Conservation (phyloP, 352 stramenopile genomes). For the Globisporangium okanoganense region DNA sequence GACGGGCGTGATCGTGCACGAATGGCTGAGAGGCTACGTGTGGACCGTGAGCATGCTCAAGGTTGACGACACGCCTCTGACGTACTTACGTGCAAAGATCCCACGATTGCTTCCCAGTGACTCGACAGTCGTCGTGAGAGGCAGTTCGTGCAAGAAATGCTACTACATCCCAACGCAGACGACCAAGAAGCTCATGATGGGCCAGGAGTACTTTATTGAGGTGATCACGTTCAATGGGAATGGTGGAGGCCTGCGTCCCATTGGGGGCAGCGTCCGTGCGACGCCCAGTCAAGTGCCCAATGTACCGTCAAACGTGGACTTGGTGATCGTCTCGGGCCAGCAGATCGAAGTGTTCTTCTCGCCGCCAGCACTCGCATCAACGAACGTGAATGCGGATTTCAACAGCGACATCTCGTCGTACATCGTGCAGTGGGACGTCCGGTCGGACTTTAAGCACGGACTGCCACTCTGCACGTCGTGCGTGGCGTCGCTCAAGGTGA, state of each 20-base stretch:
- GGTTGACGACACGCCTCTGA: slow-evolving; percentile 28
- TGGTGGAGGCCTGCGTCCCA: slow-evolving; percentile 50
- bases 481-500: slow-evolving; percentile 34
- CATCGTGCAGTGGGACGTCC: slow-evolving; percentile 87
- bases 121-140: slow-evolving; percentile 31
- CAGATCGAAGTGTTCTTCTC: slow-evolving; percentile 90
- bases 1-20: slow-evolving; percentile 42
- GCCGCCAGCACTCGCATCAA: slow-evolving; percentile 49
- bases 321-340: slow-evolving; percentile 84
- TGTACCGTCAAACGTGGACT: slow-evolving; percentile 83
- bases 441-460: slow-evolving; percentile 61
- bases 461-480: slow-evolving; percentile 45
- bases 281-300: slow-evolving; percentile 85
- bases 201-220: slow-evolving; percentile 75
- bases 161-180: slow-evolving; percentile 65
- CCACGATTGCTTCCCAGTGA: slow-evolving; percentile 46
- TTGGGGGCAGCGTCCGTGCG: slow-evolving; percentile 24
- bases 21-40: slow-evolving; percentile 71
- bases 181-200: slow-evolving; percentile 51
- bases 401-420: slow-evolving; percentile 88
- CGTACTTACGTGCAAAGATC: slow-evolving; percentile 52
- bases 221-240: slow-evolving; percentile 73
- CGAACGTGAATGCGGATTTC: slow-evolving; percentile 56
- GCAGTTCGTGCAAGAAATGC: slow-evolving; percentile 51
- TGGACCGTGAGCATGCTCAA: slow-evolving; percentile 59